Base-by-base conservation (phyloP, 495 filamentous ascomycete species). In the Talaromyces proteolyticus region DNA sequence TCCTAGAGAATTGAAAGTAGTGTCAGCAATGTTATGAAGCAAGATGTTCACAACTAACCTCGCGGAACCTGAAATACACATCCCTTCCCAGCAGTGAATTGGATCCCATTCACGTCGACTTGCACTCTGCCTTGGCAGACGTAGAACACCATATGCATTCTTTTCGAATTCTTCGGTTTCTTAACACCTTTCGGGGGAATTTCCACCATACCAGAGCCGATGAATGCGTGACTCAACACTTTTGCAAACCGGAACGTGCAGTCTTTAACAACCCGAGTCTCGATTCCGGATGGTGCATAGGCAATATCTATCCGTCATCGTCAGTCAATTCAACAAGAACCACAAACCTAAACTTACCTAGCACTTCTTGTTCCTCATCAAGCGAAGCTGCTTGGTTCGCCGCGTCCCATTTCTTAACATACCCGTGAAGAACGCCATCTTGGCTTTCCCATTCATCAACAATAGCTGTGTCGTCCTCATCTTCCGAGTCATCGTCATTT, bases 81-180 rank as follows among this genome's bases (percentile, higher is more conserved):
- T 23, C 91, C 91, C 57, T 87, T 88, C 11, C 85, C 79, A 51
- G 95, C 88, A 52, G 83, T 77, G 61, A 96, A 96, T 54, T 74
- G 73, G n/a, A 81, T 87, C n/a, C 86, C 84, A 1, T 72, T 73
- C 7, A 76, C 68, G 53, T 87, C 86, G 11, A 97, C 79, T 42
- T 80, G 84, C 29, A 95, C 89, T 43, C 82, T 77, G 6, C 93
- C 93, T 18, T 74, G 65, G 50, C 86, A 81, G 24, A 98, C 86
- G 63, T 93, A 96, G 61, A 98, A 96, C 0, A 86, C 85, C 84
- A 97, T 88, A 55, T 95, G 90, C 86, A 95, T 95, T 66, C 86
- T 89, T 46, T 92, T 79, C 4, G 85, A 84, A 58, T 95, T 96
- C 74, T 97, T 98, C 16, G 81, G 77, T 54, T 85, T 78, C 76